Conservation (phyloP, 352 stramenopile genomes). For the Phytopythium litorale region DNA sequence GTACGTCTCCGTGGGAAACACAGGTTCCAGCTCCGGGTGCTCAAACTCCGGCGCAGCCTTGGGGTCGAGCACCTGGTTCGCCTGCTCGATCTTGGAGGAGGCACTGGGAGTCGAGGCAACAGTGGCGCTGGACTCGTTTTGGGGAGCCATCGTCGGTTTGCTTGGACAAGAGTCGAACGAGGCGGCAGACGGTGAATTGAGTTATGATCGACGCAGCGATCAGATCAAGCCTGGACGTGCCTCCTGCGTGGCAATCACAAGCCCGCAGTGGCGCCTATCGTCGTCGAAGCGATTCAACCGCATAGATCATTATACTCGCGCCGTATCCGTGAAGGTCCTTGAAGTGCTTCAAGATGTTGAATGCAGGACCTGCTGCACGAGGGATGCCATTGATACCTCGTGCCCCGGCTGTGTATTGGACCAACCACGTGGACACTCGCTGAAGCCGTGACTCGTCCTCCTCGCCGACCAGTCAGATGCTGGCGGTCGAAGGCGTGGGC, state of each 20-base stretch:
- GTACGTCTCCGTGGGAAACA: slow-evolving; percentile 26
- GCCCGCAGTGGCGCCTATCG: background rate
- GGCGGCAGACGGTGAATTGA: background rate
- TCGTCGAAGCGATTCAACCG: background rate
- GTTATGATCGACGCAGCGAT: background rate
- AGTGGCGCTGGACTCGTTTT: background rate
- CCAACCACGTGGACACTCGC: background rate
- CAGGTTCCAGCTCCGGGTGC: slow-evolving; percentile 19
- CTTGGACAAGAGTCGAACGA: too few relatives aligned
- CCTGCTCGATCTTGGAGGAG: slow-evolving; percentile 9
- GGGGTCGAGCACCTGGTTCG: slow-evolving; percentile 2
- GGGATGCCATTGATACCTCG: background rate
- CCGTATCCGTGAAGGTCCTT: too few relatives aligned
- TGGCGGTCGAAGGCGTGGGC: background rate
- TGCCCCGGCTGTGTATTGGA: background rate
- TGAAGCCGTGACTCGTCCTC: background rate
- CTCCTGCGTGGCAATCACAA: too few relatives aligned
- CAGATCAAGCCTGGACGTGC: too few relatives aligned
- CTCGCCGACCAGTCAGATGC: background rate
- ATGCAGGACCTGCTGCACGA: background rate
- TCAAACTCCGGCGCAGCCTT: slow-evolving; percentile 8
- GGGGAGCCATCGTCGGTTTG: background rate
- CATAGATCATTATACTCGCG: too few relatives aligned
- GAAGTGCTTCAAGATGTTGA: background rate
- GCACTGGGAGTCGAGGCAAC: too few relatives aligned